Base-by-base conservation (phyloP, 768 basidiomycete species). In the Pluteus cervinus region DNA sequence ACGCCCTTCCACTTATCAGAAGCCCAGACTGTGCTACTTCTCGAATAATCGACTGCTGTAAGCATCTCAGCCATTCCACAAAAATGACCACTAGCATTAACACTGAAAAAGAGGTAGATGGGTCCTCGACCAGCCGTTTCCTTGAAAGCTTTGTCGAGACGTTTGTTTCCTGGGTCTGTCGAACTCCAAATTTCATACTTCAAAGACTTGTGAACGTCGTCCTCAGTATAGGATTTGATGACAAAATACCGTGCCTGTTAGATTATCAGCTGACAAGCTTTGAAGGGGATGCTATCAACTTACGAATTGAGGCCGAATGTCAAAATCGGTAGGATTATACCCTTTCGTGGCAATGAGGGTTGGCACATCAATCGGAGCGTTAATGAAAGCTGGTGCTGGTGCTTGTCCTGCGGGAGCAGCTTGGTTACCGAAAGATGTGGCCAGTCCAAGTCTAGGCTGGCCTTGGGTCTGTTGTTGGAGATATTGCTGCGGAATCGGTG, bases 1-100 rank as follows among this genome's bases (percentile, higher is more conserved):
- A 98, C 90, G 16, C 96, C 96, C 61, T 99, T 98, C 96, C 96
- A 99, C 58, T 99, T 99, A 62, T 98, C 93, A 23, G 93, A 93
- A 1, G 93, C 93, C 96, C 96, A 99, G 14, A 99, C 96, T 1
- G 86, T 97, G 44, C 88, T 92, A 56, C 89, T 91, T 41, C 85
- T 76, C 4, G 86, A 85, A 58, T 98, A 93, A 57, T 98, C 94
- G 24, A 98, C 86, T 8, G 88, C 86, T 6, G 91, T 94, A 51
- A 94, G 61, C 94, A 98, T 97, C 62, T 96, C 92, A 2, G 94
- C 94, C 78, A 98, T 91, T 24, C 94, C 94, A 51, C 94, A 97
- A 61, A 98, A 98, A 58, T 98, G 94, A 0, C 94, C 92, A 49
- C 90, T 89, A 41, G 86, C 91, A 55, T 99, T 99, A 43, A 99